A percentile compares a stretch with the other conserved stretches of the same genome.
These are phyloP conservation scores for Zymoseptoria tritici DNA, from an alignment of 2,329 filamentous ascomycete genomes.

Conservation along the genomic window DNA sequence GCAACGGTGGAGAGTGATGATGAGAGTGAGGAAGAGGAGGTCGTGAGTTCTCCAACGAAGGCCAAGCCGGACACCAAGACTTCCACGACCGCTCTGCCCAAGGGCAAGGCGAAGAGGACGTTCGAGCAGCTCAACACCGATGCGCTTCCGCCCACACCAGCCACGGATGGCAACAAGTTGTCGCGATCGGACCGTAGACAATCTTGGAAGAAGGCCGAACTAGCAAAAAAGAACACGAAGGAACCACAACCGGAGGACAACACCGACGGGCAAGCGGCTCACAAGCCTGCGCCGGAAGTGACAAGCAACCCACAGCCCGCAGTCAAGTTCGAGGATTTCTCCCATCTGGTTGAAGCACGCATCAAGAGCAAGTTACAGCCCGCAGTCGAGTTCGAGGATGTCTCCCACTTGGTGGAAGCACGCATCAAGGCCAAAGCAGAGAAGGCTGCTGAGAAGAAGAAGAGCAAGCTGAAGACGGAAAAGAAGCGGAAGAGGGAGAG, in stretches of 20 bases:
- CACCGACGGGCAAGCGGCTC: not conserved
- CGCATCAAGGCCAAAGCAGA: constrained; percentile 27
- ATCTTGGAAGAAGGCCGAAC: not conserved
- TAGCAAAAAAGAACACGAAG: not conserved
- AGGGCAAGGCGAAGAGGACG: not conserved
- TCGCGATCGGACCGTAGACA: not conserved
- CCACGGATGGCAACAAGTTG: not conserved
- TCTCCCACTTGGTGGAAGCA: constrained; percentile 25
- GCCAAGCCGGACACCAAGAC: constrained; percentile 3
- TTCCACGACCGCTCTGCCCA: not conserved
- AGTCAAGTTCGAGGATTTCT: not conserved
- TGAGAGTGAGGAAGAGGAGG: not conserved
- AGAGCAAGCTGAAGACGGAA: constrained; percentile 9
- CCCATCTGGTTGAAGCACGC: not conserved
- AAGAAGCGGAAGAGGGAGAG: constrained; percentile 32
- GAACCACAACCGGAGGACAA: not conserved
- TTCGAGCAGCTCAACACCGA: not conserved
- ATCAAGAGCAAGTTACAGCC: constrained; percentile 1
- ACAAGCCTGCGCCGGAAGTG: not conserved
- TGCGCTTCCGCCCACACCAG: not conserved
- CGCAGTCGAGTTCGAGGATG: constrained; percentile 24
- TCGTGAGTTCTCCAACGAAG: constrained; percentile 1
- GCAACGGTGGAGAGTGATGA: not conserved
- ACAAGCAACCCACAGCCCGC: not conserved
- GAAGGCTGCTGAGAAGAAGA: constrained; percentile 14